Evolutionary conservation across 257 asterid species (phyloP).

Genomic region (Przewalskia tangutica): DNA sequence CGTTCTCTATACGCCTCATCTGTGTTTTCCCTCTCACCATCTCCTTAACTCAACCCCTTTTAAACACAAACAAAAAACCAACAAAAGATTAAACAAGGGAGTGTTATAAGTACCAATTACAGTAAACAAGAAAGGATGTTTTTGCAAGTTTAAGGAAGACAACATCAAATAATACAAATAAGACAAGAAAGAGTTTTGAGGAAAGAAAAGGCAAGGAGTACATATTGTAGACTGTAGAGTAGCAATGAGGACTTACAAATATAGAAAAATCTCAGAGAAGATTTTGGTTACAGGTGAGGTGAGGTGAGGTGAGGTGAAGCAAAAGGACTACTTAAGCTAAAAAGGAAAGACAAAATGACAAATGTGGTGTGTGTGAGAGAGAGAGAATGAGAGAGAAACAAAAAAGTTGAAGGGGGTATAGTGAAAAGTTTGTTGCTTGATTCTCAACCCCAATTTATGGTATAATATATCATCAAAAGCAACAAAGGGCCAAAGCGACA

Average conservation of each 20-base stretch:
- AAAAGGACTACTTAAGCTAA: slow-evolving; percentile 31
- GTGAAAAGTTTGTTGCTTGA: slow-evolving; percentile 24
- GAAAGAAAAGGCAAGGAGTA: slow-evolving; percentile 4
- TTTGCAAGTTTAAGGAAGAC: neutral
- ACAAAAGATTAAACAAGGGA: neutral
- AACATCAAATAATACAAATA: neutral
- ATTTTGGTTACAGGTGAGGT: slow-evolving; percentile 28
- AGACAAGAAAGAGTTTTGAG: neutral
- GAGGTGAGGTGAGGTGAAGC: neutral
- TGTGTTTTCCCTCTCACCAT: slow-evolving; percentile 97
- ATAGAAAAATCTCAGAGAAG: slow-evolving; percentile 39
- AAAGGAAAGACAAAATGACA: slow-evolving; percentile 25
- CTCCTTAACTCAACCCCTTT: neutral
- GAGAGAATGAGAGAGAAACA: neutral
- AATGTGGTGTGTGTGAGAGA: slow-evolving; percentile 13
- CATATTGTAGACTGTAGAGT: neutral
- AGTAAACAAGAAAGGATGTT: neutral
- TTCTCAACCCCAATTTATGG: slow-evolving; percentile 21
- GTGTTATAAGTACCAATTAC: neutral
- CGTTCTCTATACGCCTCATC: slow-evolving; percentile 92
- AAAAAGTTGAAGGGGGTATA: slow-evolving; percentile 4
- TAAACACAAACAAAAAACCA: neutral
- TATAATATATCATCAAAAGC: neutral
- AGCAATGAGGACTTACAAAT: slow-evolving; percentile 36
- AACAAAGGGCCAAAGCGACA: neutral